Conservation (phyloP, 441 rosid genomes). For the Brassica balearica region DNA sequence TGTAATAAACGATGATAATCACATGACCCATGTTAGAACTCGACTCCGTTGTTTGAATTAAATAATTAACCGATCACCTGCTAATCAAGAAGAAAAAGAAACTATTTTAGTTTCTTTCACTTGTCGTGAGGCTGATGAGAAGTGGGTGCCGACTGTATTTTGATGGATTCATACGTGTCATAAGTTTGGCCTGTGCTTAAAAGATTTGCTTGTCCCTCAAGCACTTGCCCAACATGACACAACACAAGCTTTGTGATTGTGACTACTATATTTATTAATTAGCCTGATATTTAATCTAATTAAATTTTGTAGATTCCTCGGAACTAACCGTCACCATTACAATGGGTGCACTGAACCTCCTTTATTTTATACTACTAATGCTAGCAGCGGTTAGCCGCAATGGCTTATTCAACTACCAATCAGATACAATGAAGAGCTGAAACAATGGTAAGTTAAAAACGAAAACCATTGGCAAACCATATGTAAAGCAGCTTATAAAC, state of each 20-base stretch:
- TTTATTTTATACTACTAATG: background rate
- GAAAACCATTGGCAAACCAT: background rate
- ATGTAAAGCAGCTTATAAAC: background rate
- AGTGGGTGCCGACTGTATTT: conserved; percentile 19
- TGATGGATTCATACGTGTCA: conserved; percentile 27
- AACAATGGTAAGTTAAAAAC: background rate
- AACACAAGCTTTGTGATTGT: conserved; percentile 18
- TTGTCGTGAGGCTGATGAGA: conserved; percentile 3
- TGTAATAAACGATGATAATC: background rate
- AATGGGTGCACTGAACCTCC: conserved; percentile 1
- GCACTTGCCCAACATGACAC: conserved; percentile 24
- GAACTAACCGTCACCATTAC: background rate
- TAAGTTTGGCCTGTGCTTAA: conserved; percentile 31
- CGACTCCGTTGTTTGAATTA: conserved; percentile 1
- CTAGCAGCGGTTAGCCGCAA: conserved; percentile 3
- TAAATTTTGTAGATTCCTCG: background rate
- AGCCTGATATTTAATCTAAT: background rate
- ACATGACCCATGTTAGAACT: conserved; percentile 41
- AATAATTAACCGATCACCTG: background rate
- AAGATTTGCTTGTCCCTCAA: conserved; percentile 31
- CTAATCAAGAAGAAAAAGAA: background rate
- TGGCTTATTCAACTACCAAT: conserved; percentile 6
- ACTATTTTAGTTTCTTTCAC: background rate
- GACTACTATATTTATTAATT: background rate
- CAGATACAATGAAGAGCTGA: background rate